phyloP scores from a whole-genome alignment of 768 basidiomycete genomes.

The Terana coerulea region DNA sequence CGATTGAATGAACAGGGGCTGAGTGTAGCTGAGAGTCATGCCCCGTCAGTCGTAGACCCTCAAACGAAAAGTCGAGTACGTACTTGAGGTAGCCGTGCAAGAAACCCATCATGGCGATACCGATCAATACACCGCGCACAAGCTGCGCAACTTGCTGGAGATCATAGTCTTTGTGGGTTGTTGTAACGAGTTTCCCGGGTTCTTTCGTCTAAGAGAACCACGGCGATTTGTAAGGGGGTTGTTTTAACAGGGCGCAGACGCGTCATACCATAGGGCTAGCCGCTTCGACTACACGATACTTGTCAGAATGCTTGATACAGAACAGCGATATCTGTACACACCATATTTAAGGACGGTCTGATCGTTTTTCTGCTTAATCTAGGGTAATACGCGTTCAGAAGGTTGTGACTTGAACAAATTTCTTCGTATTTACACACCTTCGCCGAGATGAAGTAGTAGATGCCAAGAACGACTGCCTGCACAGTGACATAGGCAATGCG shows the following conservation, averaged over 20 bases:
- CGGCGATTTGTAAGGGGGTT: background rate
- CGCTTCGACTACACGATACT: conserved; percentile 58
- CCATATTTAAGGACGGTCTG: conserved; percentile 95
- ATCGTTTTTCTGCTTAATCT: conserved; percentile 97
- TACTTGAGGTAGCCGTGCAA: conserved; percentile 87
- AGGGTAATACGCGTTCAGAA: background rate
- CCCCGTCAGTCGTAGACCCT: background rate
- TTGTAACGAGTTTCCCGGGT: conserved; percentile 76
- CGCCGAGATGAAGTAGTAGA: conserved; percentile 78
- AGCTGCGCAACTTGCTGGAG: conserved; percentile 82
- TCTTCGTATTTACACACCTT: conserved; percentile 46
- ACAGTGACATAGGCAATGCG: conserved; percentile 78
- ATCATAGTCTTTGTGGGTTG: conserved; percentile 93
- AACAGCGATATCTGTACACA: conserved; percentile 30
- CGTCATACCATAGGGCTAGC: conserved; percentile 71
- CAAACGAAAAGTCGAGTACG: background rate
- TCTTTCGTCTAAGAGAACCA: conserved; percentile 49
- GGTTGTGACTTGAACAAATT: too few relatives aligned
- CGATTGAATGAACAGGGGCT: conserved; percentile 92
- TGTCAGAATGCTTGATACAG: background rate
- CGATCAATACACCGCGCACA: conserved; percentile 40
- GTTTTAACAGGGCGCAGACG: conserved; percentile 4
- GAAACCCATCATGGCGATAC: conserved; percentile 47
- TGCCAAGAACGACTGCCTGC: conserved; percentile 65
- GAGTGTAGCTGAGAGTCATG: conserved; percentile 56